A percentile compares a stretch with the other conserved stretches of the same genome.
Evolutionary conservation across 169 alveolate species (phyloP).

Genomic region (Cryptosporidium felis): DNA sequence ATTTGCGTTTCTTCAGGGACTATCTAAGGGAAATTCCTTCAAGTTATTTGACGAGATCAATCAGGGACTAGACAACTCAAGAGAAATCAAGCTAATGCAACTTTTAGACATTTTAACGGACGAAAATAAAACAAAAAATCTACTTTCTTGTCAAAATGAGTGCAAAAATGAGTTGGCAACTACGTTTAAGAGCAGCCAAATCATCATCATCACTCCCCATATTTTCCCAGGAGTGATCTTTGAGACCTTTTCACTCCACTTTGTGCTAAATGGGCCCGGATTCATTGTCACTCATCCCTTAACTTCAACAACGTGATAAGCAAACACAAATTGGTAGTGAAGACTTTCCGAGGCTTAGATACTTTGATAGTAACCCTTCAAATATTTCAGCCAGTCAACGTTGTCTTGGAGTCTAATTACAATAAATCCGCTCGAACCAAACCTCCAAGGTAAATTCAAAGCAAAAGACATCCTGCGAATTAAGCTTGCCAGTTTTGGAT

Average conservation of each 20-base stretch:
- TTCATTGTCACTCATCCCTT: constrained; percentile 5
- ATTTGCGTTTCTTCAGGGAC: constrained; percentile 26
- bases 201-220: constrained; percentile 66
- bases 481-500: constrained; percentile 58
- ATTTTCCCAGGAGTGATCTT: constrained; percentile 58
- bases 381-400: constrained; percentile 14
- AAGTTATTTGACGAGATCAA: constrained; percentile 62
- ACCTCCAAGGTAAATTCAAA: constrained; percentile 58
- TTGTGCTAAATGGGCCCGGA: constrained; percentile 71
- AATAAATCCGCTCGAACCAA: constrained; percentile 44
- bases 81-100: constrained; percentile 66
- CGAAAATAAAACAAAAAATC: constrained; percentile 28
- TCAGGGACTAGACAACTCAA: constrained; percentile 67
- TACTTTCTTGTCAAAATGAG: no score
- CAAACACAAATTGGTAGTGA: no score
- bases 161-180: background rate
- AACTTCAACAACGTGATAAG: no score
- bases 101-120: constrained; percentile 33
- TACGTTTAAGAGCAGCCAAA: background rate
- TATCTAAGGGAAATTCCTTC: constrained; percentile 30
- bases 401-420: constrained; percentile 29
- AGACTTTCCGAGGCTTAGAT: no score
- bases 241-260: constrained; percentile 51
- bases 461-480: constrained; percentile 56
- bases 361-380: no score